phyloP scores from a whole-genome alignment of 2,329 filamentous ascomycete genomes.

The Cordyceps sp. region DNA sequence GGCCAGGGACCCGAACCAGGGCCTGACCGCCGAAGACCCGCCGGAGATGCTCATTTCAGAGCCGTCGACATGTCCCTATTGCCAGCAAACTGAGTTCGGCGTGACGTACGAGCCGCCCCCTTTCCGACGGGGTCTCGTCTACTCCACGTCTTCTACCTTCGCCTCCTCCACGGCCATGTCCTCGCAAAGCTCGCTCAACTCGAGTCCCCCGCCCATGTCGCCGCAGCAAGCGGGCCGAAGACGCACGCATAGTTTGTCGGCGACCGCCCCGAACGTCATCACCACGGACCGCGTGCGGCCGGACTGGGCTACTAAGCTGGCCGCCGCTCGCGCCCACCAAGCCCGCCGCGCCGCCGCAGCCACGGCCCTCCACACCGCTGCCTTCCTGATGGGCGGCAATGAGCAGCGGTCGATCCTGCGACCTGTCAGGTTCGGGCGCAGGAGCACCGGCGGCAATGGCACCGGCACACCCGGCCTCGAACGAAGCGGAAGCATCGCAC shows the following conservation, averaged over 20 bases:
- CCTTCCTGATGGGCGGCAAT: slow-evolving; percentile 66
- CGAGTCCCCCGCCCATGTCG: slow-evolving; percentile 27
- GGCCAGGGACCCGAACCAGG: slow-evolving; percentile 17
- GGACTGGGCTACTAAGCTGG: slow-evolving; percentile 85
- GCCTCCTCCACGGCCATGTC: slow-evolving; percentile 56
- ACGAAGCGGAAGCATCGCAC: slow-evolving; percentile 1
- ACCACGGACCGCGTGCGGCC: slow-evolving; percentile 86
- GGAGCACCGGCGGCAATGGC: slow-evolving; percentile 26
- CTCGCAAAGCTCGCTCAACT: slow-evolving; percentile 65
- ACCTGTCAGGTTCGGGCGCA: slow-evolving; percentile 37
- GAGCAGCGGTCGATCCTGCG: slow-evolving; percentile 30
- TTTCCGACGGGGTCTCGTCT: slow-evolving; percentile 70
- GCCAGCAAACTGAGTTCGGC: slow-evolving; percentile 85
- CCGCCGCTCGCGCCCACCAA: slow-evolving; percentile 69
- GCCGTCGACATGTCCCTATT: slow-evolving; percentile 85
- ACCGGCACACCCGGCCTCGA: slow-evolving; percentile 12
- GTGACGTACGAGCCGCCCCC: slow-evolving; percentile 86
- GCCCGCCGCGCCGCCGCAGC: slow-evolving; percentile 79
- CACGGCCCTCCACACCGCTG: slow-evolving; percentile 85
- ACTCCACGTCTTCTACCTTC: slow-evolving; percentile 31
- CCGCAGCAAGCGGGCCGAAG: slow-evolving; percentile 21
- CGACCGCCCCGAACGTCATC: slow-evolving; percentile 69
- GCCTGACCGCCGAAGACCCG: slow-evolving; percentile 27
- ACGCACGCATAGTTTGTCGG: slow-evolving; percentile 51
- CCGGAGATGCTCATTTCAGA: slow-evolving; percentile 69